Base-by-base conservation (phyloP, 352 stramenopile genomes). In the Phytopythium helicoides region DNA sequence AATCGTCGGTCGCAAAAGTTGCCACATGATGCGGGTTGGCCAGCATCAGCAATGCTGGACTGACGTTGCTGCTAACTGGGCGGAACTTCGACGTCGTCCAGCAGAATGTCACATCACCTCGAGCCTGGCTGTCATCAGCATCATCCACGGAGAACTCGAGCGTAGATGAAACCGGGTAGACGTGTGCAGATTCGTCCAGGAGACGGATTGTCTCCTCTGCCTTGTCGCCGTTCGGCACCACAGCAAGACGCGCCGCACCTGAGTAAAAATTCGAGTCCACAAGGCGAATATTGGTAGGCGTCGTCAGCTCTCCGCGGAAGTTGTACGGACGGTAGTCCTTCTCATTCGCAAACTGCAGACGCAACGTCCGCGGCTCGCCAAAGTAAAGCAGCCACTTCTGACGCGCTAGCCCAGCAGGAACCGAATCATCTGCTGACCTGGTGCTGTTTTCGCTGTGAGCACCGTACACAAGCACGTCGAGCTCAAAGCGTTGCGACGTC, bases 321-420 rank as follows among this genome's bases (percentile, higher is more conserved):
- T 92, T 87, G 65, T 89, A 92, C 31, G 41, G 49, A 0, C 72
- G 69, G 48, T 85, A 86, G 58, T 88, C 73, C 51, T 80, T 83
- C 60, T 89, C 79, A 23, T 87, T 52, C 5, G 75, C 74, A 33
- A 84, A 71, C 52, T 89, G 78, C 15, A 92, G 63, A 47, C 76
- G 68, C 25, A 92, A 60, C 22, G 81, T 92, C 28, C 81, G 78
- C 39, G 68, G 54, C 38, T 68, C 63, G 1, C 72, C 81, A 60
- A 92, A 92, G 68, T 89, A 89, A 31, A 92, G 33, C 22, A 89
- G 36, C 81, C 81, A 92, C 54, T 78, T 89, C 48, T 92, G 78
- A 18, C 51, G 52, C 15, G 54, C 53, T 1, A 52, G 23, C 3
- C 42, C 42, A 6, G 37, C 11, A 5, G 42, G 42, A 6, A 49